Percentiles rank a stretch among this genome's conserved stretches.
Conservation (phyloP, 768 basidiomycete genomes). For the Russula brevipes region DNA sequence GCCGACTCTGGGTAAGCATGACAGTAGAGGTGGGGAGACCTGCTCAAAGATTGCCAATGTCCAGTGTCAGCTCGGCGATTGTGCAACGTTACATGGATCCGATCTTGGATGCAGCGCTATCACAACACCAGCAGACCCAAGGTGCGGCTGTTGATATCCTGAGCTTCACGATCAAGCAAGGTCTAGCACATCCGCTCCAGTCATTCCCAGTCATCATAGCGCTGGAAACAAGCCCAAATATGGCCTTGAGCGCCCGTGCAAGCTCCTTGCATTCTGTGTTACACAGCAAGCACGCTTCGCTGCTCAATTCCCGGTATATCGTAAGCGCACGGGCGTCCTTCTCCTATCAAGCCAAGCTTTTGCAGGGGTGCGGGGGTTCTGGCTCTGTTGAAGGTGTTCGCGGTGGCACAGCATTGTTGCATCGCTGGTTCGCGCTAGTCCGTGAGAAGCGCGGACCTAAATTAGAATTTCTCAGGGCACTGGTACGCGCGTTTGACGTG, state of each 20-base stretch:
- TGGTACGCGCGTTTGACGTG: constrained; percentile 82
- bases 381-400: constrained; percentile 47
- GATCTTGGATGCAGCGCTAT: constrained; percentile 77
- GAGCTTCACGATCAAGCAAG: constrained; percentile 90
- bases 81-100: constrained; percentile 86
- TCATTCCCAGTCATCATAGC: constrained; percentile 91
- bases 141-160: constrained; percentile 84
- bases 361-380: constrained; percentile 30
- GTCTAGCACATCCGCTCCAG: constrained; percentile 92
- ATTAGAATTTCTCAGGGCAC: constrained; percentile 80
- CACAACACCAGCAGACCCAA: constrained; percentile 65
- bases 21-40: too few species aligned
- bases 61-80: constrained; percentile 87
- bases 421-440: constrained; percentile 87
- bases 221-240: constrained; percentile 76
- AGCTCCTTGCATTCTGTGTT: constrained; percentile 73
- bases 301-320: constrained; percentile 81
- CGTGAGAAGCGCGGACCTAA: constrained; percentile 84
- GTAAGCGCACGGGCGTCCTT: constrained; percentile 78
- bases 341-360: constrained; percentile 68
- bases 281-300: constrained; percentile 82
- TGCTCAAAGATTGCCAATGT: background rate
- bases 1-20: constrained; percentile 87
- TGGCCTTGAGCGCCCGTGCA: constrained; percentile 63
- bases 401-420: constrained; percentile 58